A percentile compares a stretch with the other conserved stretches of the same genome.
These are phyloP conservation scores for Fusarium longipes DNA, from an alignment of 2,329 filamentous ascomycete genomes.

Conservation along the genomic window DNA sequence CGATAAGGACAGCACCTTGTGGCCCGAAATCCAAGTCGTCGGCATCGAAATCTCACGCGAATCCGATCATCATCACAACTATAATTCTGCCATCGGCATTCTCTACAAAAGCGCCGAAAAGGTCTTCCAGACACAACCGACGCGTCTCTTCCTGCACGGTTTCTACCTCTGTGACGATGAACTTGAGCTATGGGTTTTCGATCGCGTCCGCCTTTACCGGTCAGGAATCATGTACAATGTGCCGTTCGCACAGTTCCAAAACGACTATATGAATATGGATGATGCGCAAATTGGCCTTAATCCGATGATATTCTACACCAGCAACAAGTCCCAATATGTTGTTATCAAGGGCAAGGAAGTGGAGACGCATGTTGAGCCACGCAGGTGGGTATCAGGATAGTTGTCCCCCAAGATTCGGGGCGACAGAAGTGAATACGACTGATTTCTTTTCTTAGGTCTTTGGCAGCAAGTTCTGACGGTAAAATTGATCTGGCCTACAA, in stretches of 20 bases:
- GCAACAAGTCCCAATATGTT: not conserved
- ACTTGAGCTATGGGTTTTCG: constrained; percentile 4
- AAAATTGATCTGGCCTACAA: not conserved
- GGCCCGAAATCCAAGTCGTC: constrained; percentile 1
- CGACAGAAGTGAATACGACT: no score
- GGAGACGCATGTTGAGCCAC: no score
- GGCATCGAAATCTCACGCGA: not conserved
- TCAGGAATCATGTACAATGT: not conserved
- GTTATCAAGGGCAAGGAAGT: not conserved
- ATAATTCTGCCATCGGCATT: not conserved
- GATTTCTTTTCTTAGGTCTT: no score
- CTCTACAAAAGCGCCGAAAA: not conserved
- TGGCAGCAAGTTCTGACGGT: no score
- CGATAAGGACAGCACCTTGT: not conserved
- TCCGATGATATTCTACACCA: not conserved
- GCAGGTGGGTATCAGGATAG: no score
- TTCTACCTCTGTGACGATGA: not conserved
- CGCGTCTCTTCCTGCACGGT: not conserved
- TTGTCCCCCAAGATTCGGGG: no score
- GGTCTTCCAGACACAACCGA: not conserved
- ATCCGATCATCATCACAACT: not conserved
- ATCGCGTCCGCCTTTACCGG: not conserved
- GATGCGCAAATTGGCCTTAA: not conserved
- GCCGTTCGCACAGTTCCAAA: not conserved
- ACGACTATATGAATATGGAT: not conserved